A percentile compares a stretch with the other conserved stretches of the same genome.
Evolutionary conservation across 176 grass and related monocot species (phyloP).

Genomic region (Triticum aestivum): IWGSC_CS_RefSeq_v2.1 NC_057797.1:40616166-40616665

Average conservation of each 20-base stretch:
- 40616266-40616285: slow-evolving; percentile 84
- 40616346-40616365: slow-evolving; percentile 33
- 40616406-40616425: not conserved
- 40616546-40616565: not conserved
- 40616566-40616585: not conserved
- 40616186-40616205: slow-evolving; percentile 94
- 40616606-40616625: not conserved
- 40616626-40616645: slow-evolving; percentile 53
- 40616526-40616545: not conserved
- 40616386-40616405: not conserved
- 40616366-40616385: not conserved
- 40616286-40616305: slow-evolving; percentile 96
- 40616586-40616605: slow-evolving; percentile 7
- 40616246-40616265: slow-evolving; percentile 93
- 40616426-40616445: not conserved
- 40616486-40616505: not conserved
- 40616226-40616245: slow-evolving; percentile 94
- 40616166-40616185: slow-evolving; percentile 96
- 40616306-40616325: slow-evolving; percentile 90
- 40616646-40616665: slow-evolving; percentile 92
- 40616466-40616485: not conserved
- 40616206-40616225: slow-evolving; percentile 98
- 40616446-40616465: not conserved
- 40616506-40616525: not conserved
- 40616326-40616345: slow-evolving; percentile 95